Evolutionary conservation across 2,329 filamentous ascomycete species (phyloP).

Genomic region (Fusarium ramigenum): DNA sequence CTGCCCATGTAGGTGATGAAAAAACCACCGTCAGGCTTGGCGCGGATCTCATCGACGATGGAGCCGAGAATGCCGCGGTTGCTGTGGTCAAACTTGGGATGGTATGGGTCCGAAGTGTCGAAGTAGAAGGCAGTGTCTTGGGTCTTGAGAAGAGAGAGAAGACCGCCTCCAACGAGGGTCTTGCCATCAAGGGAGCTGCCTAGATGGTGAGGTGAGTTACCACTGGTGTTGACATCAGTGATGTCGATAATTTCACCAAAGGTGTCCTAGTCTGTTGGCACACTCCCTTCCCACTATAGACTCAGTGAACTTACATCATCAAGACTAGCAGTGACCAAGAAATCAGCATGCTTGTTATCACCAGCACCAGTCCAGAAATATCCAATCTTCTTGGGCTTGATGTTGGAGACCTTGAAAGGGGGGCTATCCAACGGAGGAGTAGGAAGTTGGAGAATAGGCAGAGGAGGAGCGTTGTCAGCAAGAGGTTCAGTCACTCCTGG

Average conservation of each 20-base stretch:
- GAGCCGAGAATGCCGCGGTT: slow-evolving; percentile 68
- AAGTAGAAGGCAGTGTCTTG: slow-evolving; percentile 72
- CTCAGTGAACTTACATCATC: slow-evolving; percentile 57
- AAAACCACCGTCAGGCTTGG: slow-evolving; percentile 69
- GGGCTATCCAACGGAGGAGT: slow-evolving; percentile 66
- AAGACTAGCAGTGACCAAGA: slow-evolving; percentile 66
- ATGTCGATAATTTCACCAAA: slow-evolving; percentile 68
- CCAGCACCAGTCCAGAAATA: slow-evolving; percentile 72
- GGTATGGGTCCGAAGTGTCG: slow-evolving; percentile 66
- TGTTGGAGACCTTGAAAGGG: slow-evolving; percentile 61
- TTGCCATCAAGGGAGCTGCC: slow-evolving; percentile 65
- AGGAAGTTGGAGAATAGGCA: slow-evolving; percentile 67
- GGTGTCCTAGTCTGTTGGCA: slow-evolving; percentile 56
- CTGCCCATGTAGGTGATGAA: slow-evolving; percentile 71
- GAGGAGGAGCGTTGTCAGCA: slow-evolving; percentile 58
- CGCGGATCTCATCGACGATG: slow-evolving; percentile 70
- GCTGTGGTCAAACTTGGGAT: slow-evolving; percentile 66
- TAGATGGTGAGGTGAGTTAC: slow-evolving; percentile 69
- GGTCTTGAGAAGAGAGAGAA: slow-evolving; percentile 67
- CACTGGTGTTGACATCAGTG: slow-evolving; percentile 66
- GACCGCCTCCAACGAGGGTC: slow-evolving; percentile 65
- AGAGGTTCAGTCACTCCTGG: slow-evolving; percentile 68
- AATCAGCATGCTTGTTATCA: slow-evolving; percentile 68
- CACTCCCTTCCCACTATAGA: accelerated
- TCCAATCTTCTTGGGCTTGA: slow-evolving; percentile 72